phyloP scores from a whole-genome alignment of 2,329 filamentous ascomycete genomes.

The Coniochaeta hoffmannii region DNA sequence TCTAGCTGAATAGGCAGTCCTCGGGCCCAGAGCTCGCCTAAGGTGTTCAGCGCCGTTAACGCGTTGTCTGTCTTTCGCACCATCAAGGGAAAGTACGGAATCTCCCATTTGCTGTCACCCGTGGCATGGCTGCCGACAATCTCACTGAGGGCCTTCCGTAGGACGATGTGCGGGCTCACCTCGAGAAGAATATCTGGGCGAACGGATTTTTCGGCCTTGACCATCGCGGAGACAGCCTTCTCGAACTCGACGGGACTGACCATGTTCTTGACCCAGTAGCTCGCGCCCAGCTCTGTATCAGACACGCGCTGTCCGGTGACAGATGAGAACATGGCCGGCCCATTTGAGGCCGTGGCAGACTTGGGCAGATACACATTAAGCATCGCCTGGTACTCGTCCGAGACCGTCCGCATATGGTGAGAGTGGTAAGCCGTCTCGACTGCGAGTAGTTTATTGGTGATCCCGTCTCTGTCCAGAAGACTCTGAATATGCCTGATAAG shows the following conservation, averaged over 20 bases:
- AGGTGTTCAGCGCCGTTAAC: not conserved
- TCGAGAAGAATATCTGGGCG: conserved; percentile 15
- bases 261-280: conserved; percentile 14
- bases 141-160: conserved; percentile 17
- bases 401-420: conserved; percentile 24
- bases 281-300: not conserved
- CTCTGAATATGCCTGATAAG: conserved; percentile 17
- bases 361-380: not conserved
- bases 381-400: not conserved
- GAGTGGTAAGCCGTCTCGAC: conserved; percentile 35
- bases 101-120: not conserved
- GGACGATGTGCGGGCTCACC: conserved; percentile 19
- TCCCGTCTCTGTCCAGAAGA: conserved; percentile 14
- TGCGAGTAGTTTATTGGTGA: conserved; percentile 22
- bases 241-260: conserved; percentile 16
- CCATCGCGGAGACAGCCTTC: conserved; percentile 5
- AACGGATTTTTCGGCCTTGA: not conserved
- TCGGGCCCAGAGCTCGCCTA: not conserved
- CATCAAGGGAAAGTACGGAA: not conserved
- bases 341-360: not conserved
- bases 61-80: not conserved
- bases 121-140: conserved; percentile 10
- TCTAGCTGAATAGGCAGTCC: not conserved
- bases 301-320: not conserved
- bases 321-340: conserved; percentile 3